Evolutionary conservation across 2,329 filamentous ascomycete genomes (phyloP), one percentile per base, ranked within the genome.

Genomic region (Aspergillus floridensis): DNA sequence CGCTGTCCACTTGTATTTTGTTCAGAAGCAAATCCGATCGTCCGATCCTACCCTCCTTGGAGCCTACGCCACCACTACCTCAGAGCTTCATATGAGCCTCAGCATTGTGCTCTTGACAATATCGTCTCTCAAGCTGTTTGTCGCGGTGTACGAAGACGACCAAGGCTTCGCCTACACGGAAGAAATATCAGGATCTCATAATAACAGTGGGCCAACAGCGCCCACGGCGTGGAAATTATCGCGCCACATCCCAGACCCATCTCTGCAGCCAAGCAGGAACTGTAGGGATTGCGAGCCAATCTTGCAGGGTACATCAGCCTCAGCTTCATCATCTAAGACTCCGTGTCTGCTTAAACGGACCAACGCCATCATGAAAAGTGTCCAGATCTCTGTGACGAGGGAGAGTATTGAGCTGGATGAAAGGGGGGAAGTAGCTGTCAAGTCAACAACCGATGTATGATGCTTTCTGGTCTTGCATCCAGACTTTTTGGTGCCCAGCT

Each of bases 91-190:
- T 59, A 63, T 80, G 10, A 70, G 72, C 56, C 76, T 78, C 55
- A 74, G 73, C 46, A 71, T 81, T 11, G 70, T 80, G 4, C 72
- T 77, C 19, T 74, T 76, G 16, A 78, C 75, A 0, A 73, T 76
- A 8, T 77, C 79, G 0, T 79, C 77, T 53, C 70, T 81, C 19
- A 76, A 77, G 47, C 77, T 79, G 2, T 81, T 81, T 57, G 73
- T 80, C 64, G 68, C 72, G 3, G 77, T 66, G 5, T 72, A 72
- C 21, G 65, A 70, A 14, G 69, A 70, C 16, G 64, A 68, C 7
- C 49, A 68, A 21, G 66, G 67, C 7, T 35, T 69, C 1, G 66
- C 67, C 5, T 68, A 68, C 41, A 69, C 67, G 4, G 66, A 68
- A 29, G 60, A 63, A 12, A 46, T 44, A 0, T 65, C 65, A 0